Conservation (phyloP, 148 eudicot genomes). For the Dysphania ambrosioides region DNA sequence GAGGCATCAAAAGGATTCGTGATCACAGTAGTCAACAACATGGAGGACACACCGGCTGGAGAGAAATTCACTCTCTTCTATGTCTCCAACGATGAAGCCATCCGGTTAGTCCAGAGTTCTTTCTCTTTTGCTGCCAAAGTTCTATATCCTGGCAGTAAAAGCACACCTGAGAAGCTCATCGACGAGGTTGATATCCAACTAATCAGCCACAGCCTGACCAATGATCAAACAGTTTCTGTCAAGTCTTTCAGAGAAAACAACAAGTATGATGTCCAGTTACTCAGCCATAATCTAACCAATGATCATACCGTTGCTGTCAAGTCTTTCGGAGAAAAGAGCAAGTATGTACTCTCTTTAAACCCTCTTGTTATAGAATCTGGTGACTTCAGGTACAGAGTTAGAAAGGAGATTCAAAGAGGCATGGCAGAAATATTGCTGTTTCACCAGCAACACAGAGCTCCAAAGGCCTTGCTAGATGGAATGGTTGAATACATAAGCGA, state of each 20-base stretch:
- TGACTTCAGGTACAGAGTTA: conserved; percentile 32
- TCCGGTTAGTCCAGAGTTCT: conserved; percentile 39
- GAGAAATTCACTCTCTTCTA: conserved; percentile 49
- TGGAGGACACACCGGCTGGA: conserved; percentile 28
- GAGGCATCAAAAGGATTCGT: conserved; percentile 63
- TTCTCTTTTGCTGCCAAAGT: conserved; percentile 35
- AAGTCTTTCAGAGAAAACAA: conserved; percentile 25
- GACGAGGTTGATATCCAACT: conserved; percentile 37
- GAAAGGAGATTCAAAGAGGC: conserved; percentile 41
- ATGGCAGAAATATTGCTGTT: conserved; percentile 51
- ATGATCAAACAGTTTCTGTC: conserved; percentile 10
- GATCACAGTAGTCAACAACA: conserved; percentile 38
- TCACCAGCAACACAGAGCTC: conserved; percentile 32
- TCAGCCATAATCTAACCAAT: conserved; percentile 27
- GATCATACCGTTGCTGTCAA: conserved; percentile 21
- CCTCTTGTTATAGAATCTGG: conserved; percentile 36
- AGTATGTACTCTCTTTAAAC: conserved; percentile 36
- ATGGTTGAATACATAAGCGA: conserved; percentile 46
- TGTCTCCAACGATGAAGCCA: conserved; percentile 49
- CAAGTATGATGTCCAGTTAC: conserved; percentile 36
- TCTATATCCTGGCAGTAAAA: conserved; percentile 32
- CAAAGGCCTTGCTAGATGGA: conserved; percentile 38
- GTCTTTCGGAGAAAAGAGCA: conserved; percentile 21
- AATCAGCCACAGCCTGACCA: conserved; percentile 27
- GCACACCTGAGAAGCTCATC: conserved; percentile 37